phyloP scores from a whole-genome alignment of 2,329 filamentous ascomycete species.

The Sporothrix protearum region DNA sequence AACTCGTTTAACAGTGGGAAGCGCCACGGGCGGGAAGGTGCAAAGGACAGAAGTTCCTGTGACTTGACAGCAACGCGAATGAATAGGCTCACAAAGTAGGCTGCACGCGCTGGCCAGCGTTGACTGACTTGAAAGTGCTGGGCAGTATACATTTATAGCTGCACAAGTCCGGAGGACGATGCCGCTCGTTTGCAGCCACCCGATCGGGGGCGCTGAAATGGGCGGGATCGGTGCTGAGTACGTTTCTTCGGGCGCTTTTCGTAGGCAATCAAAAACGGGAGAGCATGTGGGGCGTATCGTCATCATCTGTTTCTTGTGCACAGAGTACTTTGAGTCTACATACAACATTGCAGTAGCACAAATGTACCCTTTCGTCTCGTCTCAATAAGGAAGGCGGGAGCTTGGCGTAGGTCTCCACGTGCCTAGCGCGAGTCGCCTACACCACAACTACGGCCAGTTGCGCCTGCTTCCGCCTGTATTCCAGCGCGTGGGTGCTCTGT shows the following conservation, averaged over 20 bases:
- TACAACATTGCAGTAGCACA: background rate
- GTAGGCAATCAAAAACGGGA: background rate
- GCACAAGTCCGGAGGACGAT: background rate
- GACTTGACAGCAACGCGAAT: background rate
- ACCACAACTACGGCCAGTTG: background rate
- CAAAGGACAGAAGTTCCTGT: background rate
- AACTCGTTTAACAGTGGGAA: background rate
- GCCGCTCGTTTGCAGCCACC: background rate
- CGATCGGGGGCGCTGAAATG: background rate
- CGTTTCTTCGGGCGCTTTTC: background rate
- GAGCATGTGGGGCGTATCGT: constrained; percentile 9
- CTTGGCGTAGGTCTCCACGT: constrained; percentile 11
- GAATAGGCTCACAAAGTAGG: background rate
- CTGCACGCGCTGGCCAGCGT: background rate
- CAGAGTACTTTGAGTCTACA: background rate
- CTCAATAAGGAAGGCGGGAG: constrained; percentile 16
- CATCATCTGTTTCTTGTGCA: background rate
- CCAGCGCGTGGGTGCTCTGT: constrained; percentile 2
- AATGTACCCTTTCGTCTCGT: background rate
- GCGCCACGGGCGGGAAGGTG: background rate
- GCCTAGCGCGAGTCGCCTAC: constrained; percentile 1
- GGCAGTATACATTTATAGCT: background rate
- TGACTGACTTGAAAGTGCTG: background rate
- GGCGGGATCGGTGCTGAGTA: constrained; percentile 10
- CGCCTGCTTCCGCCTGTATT: constrained; percentile 11